Base-by-base conservation (phyloP, 495 filamentous ascomycete genomes). In the Aspergillus olivimuriae region DNA sequence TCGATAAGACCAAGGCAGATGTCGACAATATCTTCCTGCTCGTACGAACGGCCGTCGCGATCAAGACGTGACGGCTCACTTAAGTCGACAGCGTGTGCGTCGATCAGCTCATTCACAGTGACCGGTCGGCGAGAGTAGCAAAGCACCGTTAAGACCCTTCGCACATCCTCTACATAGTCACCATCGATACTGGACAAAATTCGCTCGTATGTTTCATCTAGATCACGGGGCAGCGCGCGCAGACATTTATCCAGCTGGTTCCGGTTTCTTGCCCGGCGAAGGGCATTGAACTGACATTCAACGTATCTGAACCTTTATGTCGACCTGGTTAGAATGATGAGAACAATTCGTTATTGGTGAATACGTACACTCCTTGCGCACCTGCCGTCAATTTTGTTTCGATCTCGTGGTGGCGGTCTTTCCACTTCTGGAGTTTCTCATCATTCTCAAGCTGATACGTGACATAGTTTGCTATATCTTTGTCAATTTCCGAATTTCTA, bases 291-390 rank as follows among this genome's bases (percentile, higher is more conserved):
- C 34, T 72, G 65, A 49, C 58, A 68, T 47, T 57, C 57, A 22
- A 63, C 58, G 50, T 64, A 68, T 37, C 61, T 55, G 42, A 72
- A 70, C 12, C 67, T n/a, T 71, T 43, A 47, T 26, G 11, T 20
- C 12, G 21, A 55, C 4, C 43, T 48, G 51, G 41, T 44, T 7
- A 44, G 31, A 34, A 7, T 19, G 4, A 9, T 20, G 14, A 38
- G 47, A 22, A 24, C 16, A 35, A 15, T 6, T 44, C 31, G 16
- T 7, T 31, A 21, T n/a, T 12, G 20, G 14, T 4, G 17, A 37
- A 34, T 16, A 56, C 61, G 33, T 54, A 69, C 62, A 71, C 60
- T 48, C 64, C 66, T 19, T 57, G 40, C 8, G 66, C 58, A 23
- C 50, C n/a, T 14, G 28, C 18, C 9, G 46, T 44, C 15, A 68